Evolutionary conservation across 257 asterid species (phyloP).

Genomic region (Jasminum sambac): DNA sequence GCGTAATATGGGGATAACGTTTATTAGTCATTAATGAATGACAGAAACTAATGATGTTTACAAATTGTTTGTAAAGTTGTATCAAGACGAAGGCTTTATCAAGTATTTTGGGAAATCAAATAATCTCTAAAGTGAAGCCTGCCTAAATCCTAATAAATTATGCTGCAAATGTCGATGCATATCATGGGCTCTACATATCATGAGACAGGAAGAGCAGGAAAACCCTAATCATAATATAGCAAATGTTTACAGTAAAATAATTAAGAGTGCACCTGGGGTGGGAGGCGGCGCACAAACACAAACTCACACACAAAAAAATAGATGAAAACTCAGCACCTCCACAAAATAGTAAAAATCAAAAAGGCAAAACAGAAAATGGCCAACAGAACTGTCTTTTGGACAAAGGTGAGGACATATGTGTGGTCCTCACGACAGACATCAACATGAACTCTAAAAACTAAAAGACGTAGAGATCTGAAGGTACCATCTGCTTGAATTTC

Average conservation of each 20-base stretch:
- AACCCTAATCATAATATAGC: not conserved
- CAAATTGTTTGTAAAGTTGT: too few species aligned
- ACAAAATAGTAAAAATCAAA: not conserved
- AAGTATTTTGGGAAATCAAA: too few species aligned
- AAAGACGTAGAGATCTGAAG: constrained; percentile 25
- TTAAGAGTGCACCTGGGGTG: too few species aligned
- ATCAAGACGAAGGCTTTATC: too few species aligned
- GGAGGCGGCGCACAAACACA: too few species aligned
- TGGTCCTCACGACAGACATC: constrained; percentile 22
- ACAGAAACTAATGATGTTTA: too few species aligned
- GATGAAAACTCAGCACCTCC: too few species aligned
- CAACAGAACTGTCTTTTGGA: constrained; percentile 1
- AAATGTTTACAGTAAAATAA: too few species aligned
- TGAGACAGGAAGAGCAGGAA: not conserved
- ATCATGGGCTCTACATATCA: not conserved
- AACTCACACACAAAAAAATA: too few species aligned
- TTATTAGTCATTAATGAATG: too few species aligned
- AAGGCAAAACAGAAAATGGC: not conserved
- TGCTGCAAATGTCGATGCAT: not conserved
- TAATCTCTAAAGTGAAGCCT: not conserved
- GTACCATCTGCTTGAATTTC: constrained; percentile 97
- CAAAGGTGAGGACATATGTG: constrained; percentile 10
- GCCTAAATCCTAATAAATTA: not conserved
- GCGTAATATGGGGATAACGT: too few species aligned
- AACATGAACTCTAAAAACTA: constrained; percentile 17